Conservation (phyloP, 1,139 yeast genomes). For the Saccharomyces hybrid region DNA sequence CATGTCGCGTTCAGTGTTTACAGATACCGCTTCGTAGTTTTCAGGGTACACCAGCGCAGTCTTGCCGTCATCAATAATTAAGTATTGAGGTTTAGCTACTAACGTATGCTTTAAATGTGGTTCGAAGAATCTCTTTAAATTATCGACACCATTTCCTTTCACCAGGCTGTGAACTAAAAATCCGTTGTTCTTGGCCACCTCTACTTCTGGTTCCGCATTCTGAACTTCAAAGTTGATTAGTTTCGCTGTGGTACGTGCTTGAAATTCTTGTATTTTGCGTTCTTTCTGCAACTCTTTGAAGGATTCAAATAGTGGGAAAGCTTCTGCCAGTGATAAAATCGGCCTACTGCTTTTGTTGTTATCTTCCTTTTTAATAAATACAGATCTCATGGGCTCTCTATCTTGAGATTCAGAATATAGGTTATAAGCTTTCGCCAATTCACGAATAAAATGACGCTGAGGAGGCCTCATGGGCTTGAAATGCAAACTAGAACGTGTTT, state of each 20-base stretch:
- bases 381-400: slow-evolving; percentile 70
- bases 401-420: slow-evolving; percentile 72
- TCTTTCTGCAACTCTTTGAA: slow-evolving; percentile 33
- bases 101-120: slow-evolving; percentile 27
- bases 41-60: slow-evolving; percentile 41
- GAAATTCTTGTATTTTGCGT: slow-evolving; percentile 28
- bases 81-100: slow-evolving; percentile 26
- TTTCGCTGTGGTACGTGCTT: slow-evolving; percentile 19
- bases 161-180: slow-evolving; percentile 47
- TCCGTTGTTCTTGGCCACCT: slow-evolving; percentile 38
- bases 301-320: slow-evolving; percentile 27
- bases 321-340: slow-evolving; percentile 29
- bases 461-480: slow-evolving; percentile 68
- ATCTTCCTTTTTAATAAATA: slow-evolving; percentile 45
- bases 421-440: slow-evolving; percentile 51
- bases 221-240: slow-evolving; percentile 19
- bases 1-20: slow-evolving; percentile 27
- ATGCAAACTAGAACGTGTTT: slow-evolving; percentile 37
- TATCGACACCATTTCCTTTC: slow-evolving; percentile 45
- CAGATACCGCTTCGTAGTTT: slow-evolving; percentile 24
- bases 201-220: slow-evolving; percentile 8
- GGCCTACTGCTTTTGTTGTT: slow-evolving; percentile 32
- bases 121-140: slow-evolving; percentile 36
- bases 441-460: slow-evolving; percentile 67
- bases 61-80: slow-evolving; percentile 36